These are phyloP conservation scores for Corymbia maculata DNA, from an alignment of 345 rosid species.

Conservation along the genomic window DNA sequence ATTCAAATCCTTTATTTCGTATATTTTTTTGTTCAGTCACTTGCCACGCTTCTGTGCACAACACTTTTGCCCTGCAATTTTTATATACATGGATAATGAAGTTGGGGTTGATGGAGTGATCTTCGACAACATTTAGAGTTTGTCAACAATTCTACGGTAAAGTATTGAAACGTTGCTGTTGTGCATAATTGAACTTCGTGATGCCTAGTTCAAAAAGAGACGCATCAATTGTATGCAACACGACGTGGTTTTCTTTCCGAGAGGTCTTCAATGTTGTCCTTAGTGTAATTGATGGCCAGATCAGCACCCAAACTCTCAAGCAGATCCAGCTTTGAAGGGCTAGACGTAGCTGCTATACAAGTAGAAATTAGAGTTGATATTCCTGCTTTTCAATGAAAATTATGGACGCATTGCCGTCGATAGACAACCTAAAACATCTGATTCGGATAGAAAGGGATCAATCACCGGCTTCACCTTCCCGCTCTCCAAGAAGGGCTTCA, in stretches of 20 bases:
- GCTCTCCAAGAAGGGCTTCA: too few species aligned
- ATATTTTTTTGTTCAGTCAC: too few species aligned
- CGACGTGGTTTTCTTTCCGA: too few species aligned
- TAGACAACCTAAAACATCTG: background rate
- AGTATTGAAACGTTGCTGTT: background rate
- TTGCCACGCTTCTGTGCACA: background rate
- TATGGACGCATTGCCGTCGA: background rate
- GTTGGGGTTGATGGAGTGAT: too few species aligned
- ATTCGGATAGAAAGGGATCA: too few species aligned
- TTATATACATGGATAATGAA: too few species aligned
- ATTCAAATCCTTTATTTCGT: too few species aligned
- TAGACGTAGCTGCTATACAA: constrained; percentile 46
- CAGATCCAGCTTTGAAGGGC: background rate
- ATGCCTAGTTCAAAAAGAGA: background rate
- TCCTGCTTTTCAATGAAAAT: too few species aligned
- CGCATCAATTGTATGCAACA: background rate
- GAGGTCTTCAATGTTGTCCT: constrained; percentile 42
- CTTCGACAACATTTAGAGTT: too few species aligned
- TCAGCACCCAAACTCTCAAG: constrained; percentile 50
- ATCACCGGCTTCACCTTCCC: too few species aligned
- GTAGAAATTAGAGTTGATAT: background rate
- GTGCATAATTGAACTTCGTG: background rate
- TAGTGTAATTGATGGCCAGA: constrained; percentile 76
- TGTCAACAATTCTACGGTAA: background rate
- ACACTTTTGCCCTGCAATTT: background rate